phyloP scores from a whole-genome alignment of 345 rosid genomes.

The Euclidium syriacum region DNA sequence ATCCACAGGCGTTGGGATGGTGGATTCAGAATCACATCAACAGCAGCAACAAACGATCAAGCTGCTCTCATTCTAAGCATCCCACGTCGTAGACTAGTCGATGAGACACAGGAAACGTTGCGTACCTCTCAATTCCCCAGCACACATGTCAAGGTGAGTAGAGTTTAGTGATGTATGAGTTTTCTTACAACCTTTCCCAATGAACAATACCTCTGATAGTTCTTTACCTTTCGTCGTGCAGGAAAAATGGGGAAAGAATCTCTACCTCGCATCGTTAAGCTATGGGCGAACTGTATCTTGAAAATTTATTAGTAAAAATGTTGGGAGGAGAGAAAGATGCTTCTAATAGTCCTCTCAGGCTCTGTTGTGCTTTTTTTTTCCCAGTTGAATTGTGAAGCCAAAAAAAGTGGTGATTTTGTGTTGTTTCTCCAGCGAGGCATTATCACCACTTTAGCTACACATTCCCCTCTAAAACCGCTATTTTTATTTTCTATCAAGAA shows the following conservation, averaged over 20 bases:
- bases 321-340: conserved; percentile 15
- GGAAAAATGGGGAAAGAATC: conserved; percentile 91
- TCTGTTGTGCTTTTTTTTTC: conserved; percentile 14
- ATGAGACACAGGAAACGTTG: conserved; percentile 96
- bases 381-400: conserved; percentile 28
- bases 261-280: conserved; percentile 68
- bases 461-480: neutral
- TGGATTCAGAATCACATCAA: conserved; percentile 89
- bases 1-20: conserved; percentile 92
- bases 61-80: conserved; percentile 88
- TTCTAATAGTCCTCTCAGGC: conserved; percentile 15
- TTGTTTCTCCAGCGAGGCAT: conserved; percentile 1
- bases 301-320: conserved; percentile 5
- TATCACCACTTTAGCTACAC: conserved; percentile 19
- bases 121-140: conserved; percentile 95
- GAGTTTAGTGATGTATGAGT: neutral
- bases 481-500: conserved; percentile 2
- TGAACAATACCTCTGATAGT: neutral
- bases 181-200: neutral
- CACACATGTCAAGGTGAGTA: conserved; percentile 83
- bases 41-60: conserved; percentile 93
- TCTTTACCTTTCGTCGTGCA: conserved; percentile 25
- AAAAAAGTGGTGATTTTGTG: conserved; percentile 7
- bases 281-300: conserved; percentile 78
- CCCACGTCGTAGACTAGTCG: conserved; percentile 68